Conservation (phyloP, 768 basidiomycete genomes). For the Collybia sordida region DNA sequence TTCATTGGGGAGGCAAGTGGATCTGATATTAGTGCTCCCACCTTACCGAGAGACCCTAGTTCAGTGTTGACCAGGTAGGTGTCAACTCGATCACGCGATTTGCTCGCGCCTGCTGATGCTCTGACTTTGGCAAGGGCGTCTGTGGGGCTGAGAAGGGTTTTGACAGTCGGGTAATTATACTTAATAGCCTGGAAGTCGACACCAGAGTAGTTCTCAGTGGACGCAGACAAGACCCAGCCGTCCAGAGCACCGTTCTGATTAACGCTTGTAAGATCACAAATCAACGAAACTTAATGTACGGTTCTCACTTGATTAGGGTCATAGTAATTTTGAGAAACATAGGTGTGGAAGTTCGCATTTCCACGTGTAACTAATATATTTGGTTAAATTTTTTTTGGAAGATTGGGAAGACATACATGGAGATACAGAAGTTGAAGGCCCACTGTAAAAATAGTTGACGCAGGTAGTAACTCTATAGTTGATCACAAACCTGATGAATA, state of each 20-base stretch:
- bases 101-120: slow-evolving; percentile 29
- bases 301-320: slow-evolving; percentile 25
- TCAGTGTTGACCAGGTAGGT: slow-evolving; percentile 31
- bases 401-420: slow-evolving; percentile 19
- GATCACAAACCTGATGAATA: slow-evolving; percentile 27
- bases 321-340: slow-evolving; percentile 32
- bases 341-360: slow-evolving; percentile 35
- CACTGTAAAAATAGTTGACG: slow-evolving; percentile 13
- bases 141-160: slow-evolving; percentile 25
- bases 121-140: slow-evolving; percentile 28
- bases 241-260: slow-evolving; percentile 26
- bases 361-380: slow-evolving; percentile 29
- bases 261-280: background rate
- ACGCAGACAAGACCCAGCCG: slow-evolving; percentile 24
- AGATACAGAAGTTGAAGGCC: slow-evolving; percentile 27
- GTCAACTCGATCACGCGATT: slow-evolving; percentile 31
- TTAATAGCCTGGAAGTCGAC: slow-evolving; percentile 29
- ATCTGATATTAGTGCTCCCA: slow-evolving; percentile 30
- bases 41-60: slow-evolving; percentile 29
- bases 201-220: slow-evolving; percentile 28
- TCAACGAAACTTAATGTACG: background rate
- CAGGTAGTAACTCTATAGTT: background rate
- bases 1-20: slow-evolving; percentile 25
- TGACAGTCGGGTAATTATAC: slow-evolving; percentile 30
- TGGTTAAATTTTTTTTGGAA: background rate